phyloP scores from a whole-genome alignment of 208 protist species.

The Trypanosoma conorhini region DNA sequence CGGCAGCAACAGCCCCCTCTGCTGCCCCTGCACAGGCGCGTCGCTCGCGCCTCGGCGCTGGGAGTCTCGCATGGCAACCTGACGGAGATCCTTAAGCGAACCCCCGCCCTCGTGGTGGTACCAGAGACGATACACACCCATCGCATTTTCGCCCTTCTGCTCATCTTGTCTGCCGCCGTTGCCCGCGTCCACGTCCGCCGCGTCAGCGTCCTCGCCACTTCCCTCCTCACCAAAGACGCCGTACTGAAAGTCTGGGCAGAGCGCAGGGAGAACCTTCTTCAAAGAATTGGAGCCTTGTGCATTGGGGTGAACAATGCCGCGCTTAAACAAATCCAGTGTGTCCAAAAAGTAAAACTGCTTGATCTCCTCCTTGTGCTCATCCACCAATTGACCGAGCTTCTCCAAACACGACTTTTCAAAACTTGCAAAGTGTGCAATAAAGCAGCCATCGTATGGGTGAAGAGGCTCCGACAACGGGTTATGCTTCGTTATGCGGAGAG shows the following conservation, averaged over 20 bases:
- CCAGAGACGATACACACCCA: constrained; percentile 89
- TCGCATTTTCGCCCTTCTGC: constrained; percentile 90
- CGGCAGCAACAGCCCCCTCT: neutral
- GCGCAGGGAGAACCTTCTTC: constrained; percentile 88
- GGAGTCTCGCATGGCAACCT: constrained; percentile 17
- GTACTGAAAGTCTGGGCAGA: constrained; percentile 88
- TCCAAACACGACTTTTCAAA: constrained; percentile 90
- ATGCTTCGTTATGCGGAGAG: constrained; percentile 41
- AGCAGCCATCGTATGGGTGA: constrained; percentile 81
- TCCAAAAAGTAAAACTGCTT: constrained; percentile 87
- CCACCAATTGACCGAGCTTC: constrained; percentile 78
- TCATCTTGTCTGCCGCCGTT: constrained; percentile 32
- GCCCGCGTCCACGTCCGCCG: constrained; percentile 5
- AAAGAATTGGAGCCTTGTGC: constrained; percentile 86
- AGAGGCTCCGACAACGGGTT: constrained; percentile 49
- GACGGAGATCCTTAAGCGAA: constrained; percentile 72
- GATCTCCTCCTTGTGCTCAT: constrained; percentile 76
- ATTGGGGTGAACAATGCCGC: constrained; percentile 79
- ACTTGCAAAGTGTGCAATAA: constrained; percentile 87
- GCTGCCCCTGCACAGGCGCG: constrained; percentile 9
- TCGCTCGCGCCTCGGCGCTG: constrained; percentile 9
- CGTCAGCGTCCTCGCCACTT: constrained; percentile 3
- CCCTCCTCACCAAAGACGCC: constrained; percentile 75
- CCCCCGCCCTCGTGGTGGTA: constrained; percentile 85
- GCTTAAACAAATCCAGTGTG: constrained; percentile 84